These are phyloP conservation scores for Mangifera indica DNA, from an alignment of 345 rosid genomes.

Conservation along the genomic window DNA sequence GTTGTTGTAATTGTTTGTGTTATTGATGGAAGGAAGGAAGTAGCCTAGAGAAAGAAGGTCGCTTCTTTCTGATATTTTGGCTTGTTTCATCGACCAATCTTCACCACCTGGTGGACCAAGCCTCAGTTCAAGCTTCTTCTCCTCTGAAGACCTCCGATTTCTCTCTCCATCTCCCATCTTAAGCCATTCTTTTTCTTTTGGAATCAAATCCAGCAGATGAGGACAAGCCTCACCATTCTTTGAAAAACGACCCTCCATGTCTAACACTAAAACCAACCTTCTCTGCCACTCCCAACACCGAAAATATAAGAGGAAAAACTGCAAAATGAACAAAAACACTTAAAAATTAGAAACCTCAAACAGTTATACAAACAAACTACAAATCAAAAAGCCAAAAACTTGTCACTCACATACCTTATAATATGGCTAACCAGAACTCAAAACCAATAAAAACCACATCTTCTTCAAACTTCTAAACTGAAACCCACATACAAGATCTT, in stretches of 20 bases:
- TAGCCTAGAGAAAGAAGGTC: slow-evolving; percentile 42
- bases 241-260: slow-evolving; percentile 45
- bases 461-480: not conserved
- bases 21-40: slow-evolving; percentile 28
- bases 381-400: slow-evolving; percentile 1
- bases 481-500: slow-evolving; percentile 23
- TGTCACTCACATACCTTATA: slow-evolving; percentile 9
- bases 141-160: slow-evolving; percentile 46
- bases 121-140: slow-evolving; percentile 87
- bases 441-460: slow-evolving; percentile 36
- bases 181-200: slow-evolving; percentile 52
- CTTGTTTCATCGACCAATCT: slow-evolving; percentile 41
- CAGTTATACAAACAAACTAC: not conserved
- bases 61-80: slow-evolving; percentile 32
- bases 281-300: slow-evolving; percentile 8
- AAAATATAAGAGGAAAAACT: slow-evolving; percentile 14
- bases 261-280: slow-evolving; percentile 9
- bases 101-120: slow-evolving; percentile 95
- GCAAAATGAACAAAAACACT: not conserved
- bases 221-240: slow-evolving; percentile 48
- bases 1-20: slow-evolving; percentile 11
- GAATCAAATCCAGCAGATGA: slow-evolving; percentile 59
- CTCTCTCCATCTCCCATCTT: slow-evolving; percentile 30
- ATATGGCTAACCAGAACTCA: slow-evolving; percentile 31
- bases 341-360: not conserved